Base-by-base conservation (phyloP, 2,329 filamentous ascomycete genomes). In the Thielaviopsis musarum region DNA sequence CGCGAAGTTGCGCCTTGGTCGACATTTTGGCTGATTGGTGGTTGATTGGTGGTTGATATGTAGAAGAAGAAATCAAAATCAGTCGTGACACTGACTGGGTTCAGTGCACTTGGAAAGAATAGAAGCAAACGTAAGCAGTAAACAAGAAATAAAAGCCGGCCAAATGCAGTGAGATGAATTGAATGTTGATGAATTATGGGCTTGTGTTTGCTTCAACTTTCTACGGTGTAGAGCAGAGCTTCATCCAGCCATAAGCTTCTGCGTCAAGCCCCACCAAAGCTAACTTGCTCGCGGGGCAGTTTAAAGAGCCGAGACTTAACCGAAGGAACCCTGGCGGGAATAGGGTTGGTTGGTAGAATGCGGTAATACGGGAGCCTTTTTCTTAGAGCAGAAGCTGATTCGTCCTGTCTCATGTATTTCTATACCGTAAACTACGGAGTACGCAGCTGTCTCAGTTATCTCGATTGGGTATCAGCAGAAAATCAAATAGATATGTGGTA, bases 1-100 rank as follows among this genome's bases (percentile, higher is more conserved):
- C 82, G 74, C 95, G 95, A 66, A 96, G 76, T 61, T 84, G 81
- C 58, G 84, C 79, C 73, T 95, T 95, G 63, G 70, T 71, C 51
- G 77, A 75, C 78, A 81, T 81, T 63, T 81, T 63, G 61, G 69
- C 66, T 10, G 15, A 19, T 22, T 58, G 19, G 5, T 9, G 26
- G 26, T 9, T 28, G 9, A 34, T 26, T n/a, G 48, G 21, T 19
- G 48, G 26, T 4, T 34, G 30, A 34, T 34, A 12, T 10, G 10
- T 34, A 12, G 30, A 10, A 34, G 30, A 34, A 34, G n/a, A n/a
- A n/a, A n/a, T n/a, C n/a, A n/a, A n/a, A n/a, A n/a, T n/a, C n/a
- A n/a, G n/a, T n/a, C n/a, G n/a, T n/a, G 30, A 52, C n/a, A 34
- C 10, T 26, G 17, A 53, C 17, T 13, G 22, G 22, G 7, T 26